Base-by-base conservation (phyloP, 768 basidiomycete genomes). In the Filobasidium floriforme region DNA sequence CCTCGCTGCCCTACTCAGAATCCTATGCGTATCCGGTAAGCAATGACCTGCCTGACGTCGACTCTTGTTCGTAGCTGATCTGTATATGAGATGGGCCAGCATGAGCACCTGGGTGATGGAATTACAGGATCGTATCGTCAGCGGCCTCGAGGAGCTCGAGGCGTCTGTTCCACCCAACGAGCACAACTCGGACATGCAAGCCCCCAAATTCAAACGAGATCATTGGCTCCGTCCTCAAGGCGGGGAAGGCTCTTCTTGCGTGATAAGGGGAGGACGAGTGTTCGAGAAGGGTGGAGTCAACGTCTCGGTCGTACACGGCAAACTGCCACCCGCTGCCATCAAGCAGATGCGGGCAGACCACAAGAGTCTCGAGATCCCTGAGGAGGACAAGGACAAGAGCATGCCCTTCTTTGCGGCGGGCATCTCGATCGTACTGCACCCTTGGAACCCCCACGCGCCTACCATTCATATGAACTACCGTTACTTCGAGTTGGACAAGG, bases 211-310 rank as follows among this genome's bases (percentile, higher is more conserved):
- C 84, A 85, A 88, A 71, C 87, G 87, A 52, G 92, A 93, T 76
- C 82, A 85, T 32, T 86, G 67, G 88, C 88, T 72, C 70, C 85
- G 59, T 80, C 76, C 80, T 29, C 74, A 79, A 62, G 72, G 73
- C 1, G 89, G 89, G 0, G 82, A 82, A 59, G 92, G 92, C 12
- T 82, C 85, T 62, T 92, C 90, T 0, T 92, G 89, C 77, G 89
- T 93, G 24, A 88, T 96, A 46, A 71, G 76, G 26, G 72, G 73
- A 51, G 80, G 81, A 18, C 82, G 86, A 0, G 81, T 89, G 29
- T 86, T 97, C 71, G 94, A 98, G 79, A 98, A 98, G 78, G 94
- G 89, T 3, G 94, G 96, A 1, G 90, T 97, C 57, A 97, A 96
- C 80, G 88, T 96, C 72, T 90, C 89, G 9, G 82, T 97, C 75